Evolutionary conservation across 352 stramenopile species (phyloP).

Genomic region (Globisporangium middletonii): DNA sequence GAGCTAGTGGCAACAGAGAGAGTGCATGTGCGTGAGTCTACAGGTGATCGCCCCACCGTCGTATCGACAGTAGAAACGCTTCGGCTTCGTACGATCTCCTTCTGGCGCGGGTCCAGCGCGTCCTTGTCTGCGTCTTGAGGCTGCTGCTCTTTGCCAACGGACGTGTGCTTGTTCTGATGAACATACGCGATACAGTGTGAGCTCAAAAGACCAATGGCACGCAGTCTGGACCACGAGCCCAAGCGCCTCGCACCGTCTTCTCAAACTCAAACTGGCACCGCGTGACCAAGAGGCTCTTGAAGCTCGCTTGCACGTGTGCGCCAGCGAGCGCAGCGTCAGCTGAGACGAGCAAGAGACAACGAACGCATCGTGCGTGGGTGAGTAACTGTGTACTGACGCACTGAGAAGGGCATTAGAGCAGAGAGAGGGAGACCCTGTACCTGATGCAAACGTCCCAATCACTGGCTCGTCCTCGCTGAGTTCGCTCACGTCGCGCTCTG

Average conservation of each 20-base stretch:
- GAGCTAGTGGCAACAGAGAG: constrained; percentile 15
- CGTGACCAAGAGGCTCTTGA: constrained; percentile 71
- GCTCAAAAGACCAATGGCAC: background rate
- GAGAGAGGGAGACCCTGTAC: background rate
- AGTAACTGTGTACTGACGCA: background rate
- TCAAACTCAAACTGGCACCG: constrained; percentile 82
- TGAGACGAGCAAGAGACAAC: background rate
- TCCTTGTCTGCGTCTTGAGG: constrained; percentile 33
- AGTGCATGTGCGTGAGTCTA: background rate
- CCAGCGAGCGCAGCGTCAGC: constrained; percentile 40
- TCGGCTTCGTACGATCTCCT: constrained; percentile 40
- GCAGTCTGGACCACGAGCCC: background rate
- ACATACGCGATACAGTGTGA: background rate
- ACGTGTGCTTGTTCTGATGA: constrained; percentile 40
- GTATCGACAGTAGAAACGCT: too few relatives aligned
- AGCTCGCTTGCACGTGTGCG: constrained; percentile 43
- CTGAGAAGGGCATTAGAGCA: background rate
- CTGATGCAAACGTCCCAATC: constrained; percentile 50
- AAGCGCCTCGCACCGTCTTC: constrained; percentile 35
- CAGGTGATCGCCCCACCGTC: background rate
- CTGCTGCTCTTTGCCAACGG: constrained; percentile 25
- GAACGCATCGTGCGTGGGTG: background rate
- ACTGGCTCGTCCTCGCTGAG: constrained; percentile 61
- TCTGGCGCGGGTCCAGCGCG: constrained; percentile 33
- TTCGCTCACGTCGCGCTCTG: constrained; percentile 38